These are phyloP conservation scores for Deuterostichococcus epilithicus DNA, from an alignment of 139 green algal genomes.

Conservation along the genomic window DNA sequence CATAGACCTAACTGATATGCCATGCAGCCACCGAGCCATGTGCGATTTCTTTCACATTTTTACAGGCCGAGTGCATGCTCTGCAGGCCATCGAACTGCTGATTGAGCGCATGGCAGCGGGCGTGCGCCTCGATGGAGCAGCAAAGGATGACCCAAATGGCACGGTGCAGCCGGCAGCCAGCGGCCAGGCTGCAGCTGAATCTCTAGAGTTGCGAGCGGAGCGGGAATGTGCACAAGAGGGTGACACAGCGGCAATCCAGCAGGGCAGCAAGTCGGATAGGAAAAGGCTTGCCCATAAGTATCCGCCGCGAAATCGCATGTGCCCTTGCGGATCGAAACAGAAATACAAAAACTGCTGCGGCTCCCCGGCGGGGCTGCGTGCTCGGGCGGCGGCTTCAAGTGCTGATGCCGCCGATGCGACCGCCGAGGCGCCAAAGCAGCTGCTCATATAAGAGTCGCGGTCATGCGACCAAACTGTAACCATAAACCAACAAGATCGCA, in stretches of 20 bases:
- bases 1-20: too few species aligned
- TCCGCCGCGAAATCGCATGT: constrained; percentile 30
- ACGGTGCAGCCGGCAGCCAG: not conserved
- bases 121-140: not conserved
- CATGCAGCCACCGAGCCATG: too few species aligned
- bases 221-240: too few species aligned
- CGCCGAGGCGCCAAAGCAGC: not conserved
- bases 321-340: constrained; percentile 35
- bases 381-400: not conserved
- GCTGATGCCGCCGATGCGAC: not conserved
- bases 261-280: too few species aligned
- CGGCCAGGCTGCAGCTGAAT: not conserved
- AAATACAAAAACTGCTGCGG: constrained; percentile 62
- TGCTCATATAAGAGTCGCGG: not conserved
- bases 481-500: too few species aligned
- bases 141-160: too few species aligned
- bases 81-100: constrained; percentile 43
- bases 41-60: too few species aligned
- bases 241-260: too few species aligned
- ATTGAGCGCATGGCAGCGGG: constrained; percentile 32
- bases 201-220: not conserved
- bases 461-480: too few species aligned
- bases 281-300: constrained; percentile 18
- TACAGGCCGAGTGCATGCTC: not conserved
- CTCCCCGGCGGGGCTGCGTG: not conserved